Conservation (phyloP, 306 rosid species). For the Psophocarpus tetragonolobus region DNA sequence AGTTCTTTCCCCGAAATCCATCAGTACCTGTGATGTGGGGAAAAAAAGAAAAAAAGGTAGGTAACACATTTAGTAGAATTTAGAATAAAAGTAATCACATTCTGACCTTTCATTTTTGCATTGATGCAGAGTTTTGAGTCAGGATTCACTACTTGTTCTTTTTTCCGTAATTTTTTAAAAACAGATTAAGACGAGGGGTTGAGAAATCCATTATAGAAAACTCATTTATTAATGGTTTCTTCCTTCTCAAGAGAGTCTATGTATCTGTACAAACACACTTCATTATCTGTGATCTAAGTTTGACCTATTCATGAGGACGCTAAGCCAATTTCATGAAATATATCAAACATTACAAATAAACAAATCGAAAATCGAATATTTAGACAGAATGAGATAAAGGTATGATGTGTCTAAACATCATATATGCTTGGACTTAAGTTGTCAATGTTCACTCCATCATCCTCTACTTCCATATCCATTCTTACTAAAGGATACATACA, state of each 20-base stretch:
- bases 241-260: neutral
- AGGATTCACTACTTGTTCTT: neutral
- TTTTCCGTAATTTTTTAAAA: neutral
- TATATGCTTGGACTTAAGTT: neutral
- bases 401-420: neutral
- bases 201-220: neutral
- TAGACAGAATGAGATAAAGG: neutral
- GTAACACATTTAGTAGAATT: neutral
- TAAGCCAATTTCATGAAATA: neutral
- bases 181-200: neutral
- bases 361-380: neutral
- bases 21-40: neutral
- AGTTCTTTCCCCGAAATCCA: neutral
- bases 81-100: neutral
- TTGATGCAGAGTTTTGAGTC: neutral
- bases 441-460: neutral
- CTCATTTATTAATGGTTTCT: neutral
- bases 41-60: neutral
- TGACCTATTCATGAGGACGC: neutral
- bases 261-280: neutral
- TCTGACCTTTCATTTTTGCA: neutral
- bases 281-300: neutral
- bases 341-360: neutral
- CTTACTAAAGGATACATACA: neutral
- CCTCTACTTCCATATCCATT: neutral